phyloP scores from a whole-genome alignment of 352 stramenopile species.

The Globisporangium nagaii region DNA sequence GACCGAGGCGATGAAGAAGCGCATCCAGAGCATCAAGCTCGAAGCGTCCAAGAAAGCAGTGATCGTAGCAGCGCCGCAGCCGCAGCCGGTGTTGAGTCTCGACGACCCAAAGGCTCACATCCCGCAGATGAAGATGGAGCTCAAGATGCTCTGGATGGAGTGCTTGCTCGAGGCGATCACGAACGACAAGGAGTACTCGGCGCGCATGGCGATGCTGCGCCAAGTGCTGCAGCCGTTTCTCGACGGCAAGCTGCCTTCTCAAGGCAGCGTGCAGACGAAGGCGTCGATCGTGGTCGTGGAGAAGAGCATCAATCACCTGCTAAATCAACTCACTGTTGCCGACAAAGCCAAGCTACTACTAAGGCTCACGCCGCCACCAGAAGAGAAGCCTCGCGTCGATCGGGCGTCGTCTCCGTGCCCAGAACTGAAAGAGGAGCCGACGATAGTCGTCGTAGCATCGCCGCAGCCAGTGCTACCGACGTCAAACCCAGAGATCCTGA shows the following conservation, averaged over 20 bases:
- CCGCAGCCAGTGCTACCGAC: conserved; percentile 6
- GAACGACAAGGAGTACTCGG: conserved; percentile 36
- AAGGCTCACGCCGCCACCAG: conserved; percentile 11
- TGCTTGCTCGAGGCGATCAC: conserved; percentile 31
- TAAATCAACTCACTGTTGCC: conserved; percentile 19
- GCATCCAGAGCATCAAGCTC: conserved; percentile 12
- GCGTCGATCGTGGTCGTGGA: conserved; percentile 16
- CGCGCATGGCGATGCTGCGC: conserved; percentile 37
- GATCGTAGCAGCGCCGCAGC: conserved; percentile 1
- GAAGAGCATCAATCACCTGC: conserved; percentile 18
- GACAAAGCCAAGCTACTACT: conserved; percentile 26
- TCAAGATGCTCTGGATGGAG: conserved; percentile 65
- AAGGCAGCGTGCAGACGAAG: neutral
- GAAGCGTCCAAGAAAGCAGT: conserved; percentile 8
- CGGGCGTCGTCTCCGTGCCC: conserved; percentile 32
- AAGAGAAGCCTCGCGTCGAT: conserved; percentile 10
- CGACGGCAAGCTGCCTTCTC: conserved; percentile 22
- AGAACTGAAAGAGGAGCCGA: conserved; percentile 11
- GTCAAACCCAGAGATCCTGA: conserved; percentile 17
- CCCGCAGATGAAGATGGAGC: conserved; percentile 33
- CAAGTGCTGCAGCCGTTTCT: conserved; percentile 46
- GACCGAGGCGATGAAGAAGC: conserved; percentile 31
- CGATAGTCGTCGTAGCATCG: neutral
- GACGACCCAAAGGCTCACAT: conserved; percentile 29
- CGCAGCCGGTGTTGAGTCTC: conserved; percentile 12